Conservation (phyloP, 2,329 filamentous ascomycete species). For the Plectosphaerella cucumerina region DNA sequence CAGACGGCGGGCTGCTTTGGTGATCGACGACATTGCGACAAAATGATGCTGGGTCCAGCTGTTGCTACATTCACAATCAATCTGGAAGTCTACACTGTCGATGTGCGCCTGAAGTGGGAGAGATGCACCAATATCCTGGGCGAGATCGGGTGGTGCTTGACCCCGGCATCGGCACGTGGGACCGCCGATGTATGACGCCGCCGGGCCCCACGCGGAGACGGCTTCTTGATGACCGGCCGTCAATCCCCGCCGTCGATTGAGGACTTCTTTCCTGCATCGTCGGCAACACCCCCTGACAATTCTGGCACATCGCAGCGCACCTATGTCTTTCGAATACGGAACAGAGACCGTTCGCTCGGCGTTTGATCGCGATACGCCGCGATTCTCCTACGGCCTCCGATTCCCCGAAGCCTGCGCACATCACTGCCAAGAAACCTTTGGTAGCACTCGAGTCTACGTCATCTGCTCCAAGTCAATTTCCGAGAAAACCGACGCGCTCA, state of each 20-base stretch:
- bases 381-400: conserved; percentile 41
- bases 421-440: conserved; percentile 39
- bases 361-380: conserved; percentile 18
- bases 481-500: conserved; percentile 38
- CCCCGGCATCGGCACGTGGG: too few relatives aligned
- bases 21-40: background rate
- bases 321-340: background rate
- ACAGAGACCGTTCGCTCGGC: background rate
- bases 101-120: too few relatives aligned
- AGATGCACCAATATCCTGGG: too few relatives aligned
- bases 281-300: background rate
- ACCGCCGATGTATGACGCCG: too few relatives aligned
- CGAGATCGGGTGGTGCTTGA: too few relatives aligned
- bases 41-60: background rate
- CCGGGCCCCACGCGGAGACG: background rate
- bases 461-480: conserved; percentile 40
- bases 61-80: too few relatives aligned
- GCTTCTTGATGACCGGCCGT: too few relatives aligned
- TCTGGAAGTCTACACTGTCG: too few relatives aligned
- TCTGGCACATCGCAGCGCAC: too few relatives aligned
- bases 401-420: conserved; percentile 38
- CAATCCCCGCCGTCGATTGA: too few relatives aligned
- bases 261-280: background rate
- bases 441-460: conserved; percentile 38
- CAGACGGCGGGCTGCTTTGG: background rate